Conservation (phyloP, 2,329 filamentous ascomycete species). For the Eutypella sp. region DNA sequence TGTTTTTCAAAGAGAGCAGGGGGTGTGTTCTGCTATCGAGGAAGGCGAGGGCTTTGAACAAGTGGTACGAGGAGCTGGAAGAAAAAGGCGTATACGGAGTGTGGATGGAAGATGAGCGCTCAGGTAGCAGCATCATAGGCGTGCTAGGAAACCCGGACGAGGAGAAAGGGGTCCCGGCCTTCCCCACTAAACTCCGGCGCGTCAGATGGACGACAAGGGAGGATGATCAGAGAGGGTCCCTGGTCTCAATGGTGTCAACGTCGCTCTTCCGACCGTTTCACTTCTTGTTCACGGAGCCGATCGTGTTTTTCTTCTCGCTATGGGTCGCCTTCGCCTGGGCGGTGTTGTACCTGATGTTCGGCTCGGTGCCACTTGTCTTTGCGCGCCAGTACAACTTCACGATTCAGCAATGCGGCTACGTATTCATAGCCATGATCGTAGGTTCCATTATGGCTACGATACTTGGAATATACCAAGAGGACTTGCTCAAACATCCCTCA, state of each 20-base stretch:
- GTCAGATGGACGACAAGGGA: conserved; percentile 76
- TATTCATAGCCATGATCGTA: conserved; percentile 69
- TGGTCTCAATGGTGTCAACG: conserved; percentile 65
- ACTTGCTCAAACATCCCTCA: conserved; percentile 46
- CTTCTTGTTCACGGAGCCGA: conserved; percentile 68
- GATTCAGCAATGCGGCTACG: conserved; percentile 60
- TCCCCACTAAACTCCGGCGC: conserved; percentile 35
- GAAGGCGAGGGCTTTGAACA: conserved; percentile 69
- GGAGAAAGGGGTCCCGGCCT: conserved; percentile 10
- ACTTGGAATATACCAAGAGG: conserved; percentile 68
- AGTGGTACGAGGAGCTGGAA: conserved; percentile 74
- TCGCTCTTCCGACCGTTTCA: conserved; percentile 76
- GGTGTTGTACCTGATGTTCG: conserved; percentile 79
- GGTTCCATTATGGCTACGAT: conserved; percentile 62
- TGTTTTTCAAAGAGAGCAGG: conserved; percentile 77
- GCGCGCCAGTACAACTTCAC: conserved; percentile 61
- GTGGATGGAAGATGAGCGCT: conserved; percentile 24
- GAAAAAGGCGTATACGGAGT: conserved; percentile 51
- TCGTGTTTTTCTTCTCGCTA: conserved; percentile 80
- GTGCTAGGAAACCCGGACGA: not conserved
- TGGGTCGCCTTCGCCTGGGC: conserved; percentile 92
- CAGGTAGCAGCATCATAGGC: conserved; percentile 7
- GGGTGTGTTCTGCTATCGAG: conserved; percentile 73
- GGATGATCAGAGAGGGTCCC: conserved; percentile 68
- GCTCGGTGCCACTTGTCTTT: conserved; percentile 76